These are phyloP conservation scores for Theobroma grandiflorum DNA, from an alignment of 441 rosid genomes.

Conservation along the genomic window DNA sequence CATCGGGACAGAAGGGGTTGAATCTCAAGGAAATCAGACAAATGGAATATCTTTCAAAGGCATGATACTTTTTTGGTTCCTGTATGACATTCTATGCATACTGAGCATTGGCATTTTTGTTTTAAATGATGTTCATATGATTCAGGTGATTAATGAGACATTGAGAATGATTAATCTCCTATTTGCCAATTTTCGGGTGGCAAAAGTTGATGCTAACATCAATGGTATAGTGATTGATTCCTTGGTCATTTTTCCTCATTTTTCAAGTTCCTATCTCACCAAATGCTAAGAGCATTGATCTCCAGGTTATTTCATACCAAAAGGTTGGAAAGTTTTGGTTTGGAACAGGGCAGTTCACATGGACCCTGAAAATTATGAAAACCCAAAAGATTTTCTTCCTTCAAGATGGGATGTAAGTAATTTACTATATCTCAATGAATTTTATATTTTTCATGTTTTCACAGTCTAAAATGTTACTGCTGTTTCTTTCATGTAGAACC, in stretches of 20 bases:
- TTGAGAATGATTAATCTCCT: constrained; percentile 9
- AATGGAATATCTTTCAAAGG: constrained; percentile 32
- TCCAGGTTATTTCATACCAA: constrained; percentile 33
- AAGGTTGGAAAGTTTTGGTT: constrained; percentile 40
- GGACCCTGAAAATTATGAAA: constrained; percentile 31
- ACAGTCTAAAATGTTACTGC: background rate
- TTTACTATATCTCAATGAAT: background rate
- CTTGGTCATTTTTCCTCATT: background rate
- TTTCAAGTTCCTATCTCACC: background rate
- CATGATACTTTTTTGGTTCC: too few species aligned
- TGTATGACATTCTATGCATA: background rate
- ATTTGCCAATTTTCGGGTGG: constrained; percentile 16
- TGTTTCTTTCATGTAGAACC: background rate
- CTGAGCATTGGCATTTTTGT: background rate
- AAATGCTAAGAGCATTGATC: background rate
- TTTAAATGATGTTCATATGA: background rate
- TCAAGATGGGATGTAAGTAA: constrained; percentile 41
- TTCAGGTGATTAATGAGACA: constrained; percentile 33
- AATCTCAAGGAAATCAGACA: constrained; percentile 27
- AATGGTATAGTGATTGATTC: constrained; percentile 9
- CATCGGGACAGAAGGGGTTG: constrained; percentile 21
- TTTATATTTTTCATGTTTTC: background rate
- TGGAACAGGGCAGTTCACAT: constrained; percentile 33
- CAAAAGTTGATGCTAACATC: constrained; percentile 27
- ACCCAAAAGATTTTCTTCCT: constrained; percentile 32